phyloP scores from a whole-genome alignment of 345 rosid genomes.

The Eucalyptus tenuipes region DNA sequence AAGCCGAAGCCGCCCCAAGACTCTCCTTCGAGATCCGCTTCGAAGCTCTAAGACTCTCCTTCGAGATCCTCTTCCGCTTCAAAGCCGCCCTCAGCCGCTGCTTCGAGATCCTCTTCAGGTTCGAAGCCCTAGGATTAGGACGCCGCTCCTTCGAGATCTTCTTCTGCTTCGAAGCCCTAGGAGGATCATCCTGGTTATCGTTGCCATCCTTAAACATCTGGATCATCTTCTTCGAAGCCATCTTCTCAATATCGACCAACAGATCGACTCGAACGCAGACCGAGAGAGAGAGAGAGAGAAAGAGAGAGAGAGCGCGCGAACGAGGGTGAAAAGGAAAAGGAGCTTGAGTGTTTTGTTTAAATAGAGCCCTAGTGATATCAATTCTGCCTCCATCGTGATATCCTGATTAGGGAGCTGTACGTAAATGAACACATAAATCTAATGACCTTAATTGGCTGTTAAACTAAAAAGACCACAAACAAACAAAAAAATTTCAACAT shows the following conservation, averaged over 20 bases:
- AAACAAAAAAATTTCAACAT: background rate
- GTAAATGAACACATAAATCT: background rate
- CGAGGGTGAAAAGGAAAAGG: no score
- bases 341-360: no score
- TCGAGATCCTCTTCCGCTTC: background rate
- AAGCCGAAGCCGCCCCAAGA: no score
- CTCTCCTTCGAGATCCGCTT: no score
- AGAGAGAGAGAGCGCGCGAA: no score
- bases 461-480: background rate
- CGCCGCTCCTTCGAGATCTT: background rate
- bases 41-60: no score
- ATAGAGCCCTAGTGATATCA: no score
- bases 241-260: background rate
- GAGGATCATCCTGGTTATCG: background rate
- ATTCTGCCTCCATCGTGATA: constrained; percentile 71
- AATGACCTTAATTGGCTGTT: background rate
- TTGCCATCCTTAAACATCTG: background rate
- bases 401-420: constrained; percentile 67
- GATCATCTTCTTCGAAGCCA: background rate
- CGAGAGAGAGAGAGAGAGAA: background rate
- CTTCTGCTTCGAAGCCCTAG: background rate
- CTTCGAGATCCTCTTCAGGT: background rate
- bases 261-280: background rate
- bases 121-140: background rate
- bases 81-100: background rate